Conservation (phyloP, 2,329 filamentous ascomycete genomes). For the Mariannaea elegans region DNA sequence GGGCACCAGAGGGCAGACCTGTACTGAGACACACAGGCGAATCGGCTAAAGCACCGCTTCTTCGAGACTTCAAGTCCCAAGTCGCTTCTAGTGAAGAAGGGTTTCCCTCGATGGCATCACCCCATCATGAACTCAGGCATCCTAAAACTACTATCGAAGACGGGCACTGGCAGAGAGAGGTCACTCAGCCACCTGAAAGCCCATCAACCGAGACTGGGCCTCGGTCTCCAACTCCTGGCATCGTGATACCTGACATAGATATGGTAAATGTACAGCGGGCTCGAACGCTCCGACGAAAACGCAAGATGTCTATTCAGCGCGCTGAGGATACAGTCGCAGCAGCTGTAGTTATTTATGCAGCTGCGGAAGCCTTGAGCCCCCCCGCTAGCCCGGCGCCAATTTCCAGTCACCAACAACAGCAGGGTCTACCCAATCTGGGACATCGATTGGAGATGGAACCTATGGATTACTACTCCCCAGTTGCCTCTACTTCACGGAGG, state of each 20-base stretch:
- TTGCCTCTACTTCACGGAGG: conserved; percentile 44
- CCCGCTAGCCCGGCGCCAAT: conserved; percentile 44
- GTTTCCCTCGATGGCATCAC: conserved; percentile 14
- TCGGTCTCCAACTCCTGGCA: conserved; percentile 55
- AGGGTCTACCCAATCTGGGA: conserved; percentile 39
- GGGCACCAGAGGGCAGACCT: conserved; percentile 23
- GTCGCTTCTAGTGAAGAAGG: background rate
- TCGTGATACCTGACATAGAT: conserved; percentile 55
- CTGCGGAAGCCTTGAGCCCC: conserved; percentile 57
- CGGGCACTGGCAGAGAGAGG: conserved; percentile 27
- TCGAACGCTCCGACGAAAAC: conserved; percentile 55
- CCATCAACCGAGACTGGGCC: conserved; percentile 32
- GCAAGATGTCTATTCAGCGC: conserved; percentile 54
- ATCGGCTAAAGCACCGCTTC: conserved; percentile 20
- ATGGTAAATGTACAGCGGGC: conserved; percentile 51
- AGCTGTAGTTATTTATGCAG: conserved; percentile 63
- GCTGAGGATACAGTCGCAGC: conserved; percentile 64
- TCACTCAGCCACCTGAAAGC: conserved; percentile 18
- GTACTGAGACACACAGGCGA: conserved; percentile 18
- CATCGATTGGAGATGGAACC: conserved; percentile 37
- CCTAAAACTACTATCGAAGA: conserved; percentile 20
- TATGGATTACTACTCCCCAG: conserved; percentile 43
- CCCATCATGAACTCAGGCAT: conserved; percentile 29
- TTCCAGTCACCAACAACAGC: conserved; percentile 35
- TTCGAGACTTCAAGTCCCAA: conserved; percentile 3